Evolutionary conservation across 176 grass and related monocot genomes (phyloP).

Genomic region (Coix lacrymajobi): DNA sequence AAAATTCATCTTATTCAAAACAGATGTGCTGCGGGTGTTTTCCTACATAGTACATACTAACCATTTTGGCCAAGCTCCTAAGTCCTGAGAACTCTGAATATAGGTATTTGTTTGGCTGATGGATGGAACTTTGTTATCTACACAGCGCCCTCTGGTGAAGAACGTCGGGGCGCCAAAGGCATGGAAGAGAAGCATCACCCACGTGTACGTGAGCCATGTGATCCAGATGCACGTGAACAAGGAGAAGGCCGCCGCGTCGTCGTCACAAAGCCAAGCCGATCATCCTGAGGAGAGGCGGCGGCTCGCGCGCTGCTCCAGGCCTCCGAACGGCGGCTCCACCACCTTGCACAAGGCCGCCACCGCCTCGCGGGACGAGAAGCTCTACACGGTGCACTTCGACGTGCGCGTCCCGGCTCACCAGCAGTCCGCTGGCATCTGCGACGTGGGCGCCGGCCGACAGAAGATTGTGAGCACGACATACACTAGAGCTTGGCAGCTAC

Average conservation of each 20-base stretch:
- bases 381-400: background rate
- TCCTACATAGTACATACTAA: too few relatives aligned
- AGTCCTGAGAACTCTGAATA: background rate
- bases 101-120: background rate
- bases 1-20: background rate
- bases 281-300: background rate
- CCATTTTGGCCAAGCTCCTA: background rate
- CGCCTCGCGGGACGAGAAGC: background rate
- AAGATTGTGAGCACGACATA: constrained; percentile 23
- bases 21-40: background rate
- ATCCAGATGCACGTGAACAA: constrained; percentile 50
- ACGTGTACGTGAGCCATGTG: constrained; percentile 54
- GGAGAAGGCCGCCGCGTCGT: constrained; percentile 19
- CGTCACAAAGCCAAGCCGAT: constrained; percentile 9
- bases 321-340: background rate
- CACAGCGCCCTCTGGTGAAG: constrained; percentile 31
- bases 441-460: background rate
- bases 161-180: background rate
- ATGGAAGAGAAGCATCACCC: constrained; percentile 54
- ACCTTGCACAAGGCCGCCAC: constrained; percentile 2
- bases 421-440: background rate
- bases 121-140: background rate
- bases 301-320: background rate
- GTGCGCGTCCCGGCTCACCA: background rate
- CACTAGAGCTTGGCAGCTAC: background rate